phyloP scores from a whole-genome alignment of 2,329 filamentous ascomycete genomes.

The Monosporascus ibericus region DNA sequence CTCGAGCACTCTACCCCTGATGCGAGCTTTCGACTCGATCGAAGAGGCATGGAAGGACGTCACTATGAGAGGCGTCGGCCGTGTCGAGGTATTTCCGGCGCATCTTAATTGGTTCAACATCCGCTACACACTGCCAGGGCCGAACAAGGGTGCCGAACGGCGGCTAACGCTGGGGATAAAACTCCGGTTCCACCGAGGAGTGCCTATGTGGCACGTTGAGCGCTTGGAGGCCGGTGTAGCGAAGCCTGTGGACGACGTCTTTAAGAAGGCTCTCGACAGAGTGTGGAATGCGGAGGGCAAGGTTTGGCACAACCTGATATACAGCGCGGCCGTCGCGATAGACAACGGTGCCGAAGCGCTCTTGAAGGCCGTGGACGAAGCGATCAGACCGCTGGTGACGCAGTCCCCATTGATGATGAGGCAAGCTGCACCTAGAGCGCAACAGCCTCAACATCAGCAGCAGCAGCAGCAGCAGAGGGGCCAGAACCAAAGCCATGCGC shows the following conservation, averaged over 20 bases:
- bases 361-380: constrained; percentile 41
- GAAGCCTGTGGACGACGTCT: constrained; percentile 21
- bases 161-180: constrained; percentile 47
- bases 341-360: constrained; percentile 38
- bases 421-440: constrained; percentile 15
- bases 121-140: constrained; percentile 39
- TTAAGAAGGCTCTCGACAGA: constrained; percentile 20
- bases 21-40: constrained; percentile 54
- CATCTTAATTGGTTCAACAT: constrained; percentile 53
- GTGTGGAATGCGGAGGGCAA: constrained; percentile 21
- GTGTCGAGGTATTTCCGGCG: constrained; percentile 45
- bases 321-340: constrained; percentile 36
- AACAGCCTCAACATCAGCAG: constrained; percentile 5
- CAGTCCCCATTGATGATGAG: constrained; percentile 20
- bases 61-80: constrained; percentile 36
- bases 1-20: constrained; percentile 57
- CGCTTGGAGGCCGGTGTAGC: constrained; percentile 23
- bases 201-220: constrained; percentile 46
- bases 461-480: neutral
- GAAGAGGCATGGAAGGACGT: constrained; percentile 47
- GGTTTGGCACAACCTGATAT: constrained; percentile 23
- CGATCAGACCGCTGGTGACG: constrained; percentile 31
- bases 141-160: constrained; percentile 22
- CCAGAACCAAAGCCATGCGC: constrained; percentile 10
- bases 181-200: constrained; percentile 40